Evolutionary conservation across 2,329 filamentous ascomycete species (phyloP).

Genomic region (Paraphaeosphaeria sporulosa): DNA sequence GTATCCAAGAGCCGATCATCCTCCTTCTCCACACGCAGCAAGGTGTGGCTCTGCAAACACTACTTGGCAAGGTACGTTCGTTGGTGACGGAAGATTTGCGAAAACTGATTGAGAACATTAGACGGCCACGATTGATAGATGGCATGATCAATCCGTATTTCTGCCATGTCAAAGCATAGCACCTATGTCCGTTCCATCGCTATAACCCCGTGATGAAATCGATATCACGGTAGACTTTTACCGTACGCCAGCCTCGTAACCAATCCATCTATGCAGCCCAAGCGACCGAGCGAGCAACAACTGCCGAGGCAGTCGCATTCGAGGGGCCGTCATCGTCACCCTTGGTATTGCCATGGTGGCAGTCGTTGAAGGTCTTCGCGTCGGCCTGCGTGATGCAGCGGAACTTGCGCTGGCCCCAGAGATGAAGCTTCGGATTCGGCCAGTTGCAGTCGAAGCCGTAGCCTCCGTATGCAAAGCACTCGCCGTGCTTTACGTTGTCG

Average conservation of each 20-base stretch:
- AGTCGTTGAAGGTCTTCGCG: neutral
- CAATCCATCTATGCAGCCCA: neutral
- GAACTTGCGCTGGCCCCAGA: neutral
- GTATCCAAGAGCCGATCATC: too few relatives aligned
- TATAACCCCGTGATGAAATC: neutral
- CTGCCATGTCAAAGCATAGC: neutral
- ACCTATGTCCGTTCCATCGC: neutral
- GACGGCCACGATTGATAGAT: too few relatives aligned
- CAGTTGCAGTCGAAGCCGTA: neutral
- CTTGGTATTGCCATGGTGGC: neutral
- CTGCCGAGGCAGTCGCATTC: neutral
- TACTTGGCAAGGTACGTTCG: too few relatives aligned
- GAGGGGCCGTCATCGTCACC: neutral
- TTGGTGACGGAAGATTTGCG: too few relatives aligned
- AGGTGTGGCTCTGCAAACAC: too few relatives aligned
- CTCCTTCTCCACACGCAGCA: too few relatives aligned
- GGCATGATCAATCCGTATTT: neutral
- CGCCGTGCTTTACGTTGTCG: neutral
- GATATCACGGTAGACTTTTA: neutral
- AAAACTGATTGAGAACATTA: too few relatives aligned
- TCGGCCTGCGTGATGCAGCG: neutral
- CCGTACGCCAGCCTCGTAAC: neutral
- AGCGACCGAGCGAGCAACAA: neutral
- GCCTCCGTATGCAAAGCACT: neutral
- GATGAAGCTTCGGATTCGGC: neutral